A percentile compares a stretch with the other conserved stretches of the same genome.
These are phyloP conservation scores for Mallotus repandus DNA, from an alignment of 441 rosid genomes.

Conservation along the genomic window DNA sequence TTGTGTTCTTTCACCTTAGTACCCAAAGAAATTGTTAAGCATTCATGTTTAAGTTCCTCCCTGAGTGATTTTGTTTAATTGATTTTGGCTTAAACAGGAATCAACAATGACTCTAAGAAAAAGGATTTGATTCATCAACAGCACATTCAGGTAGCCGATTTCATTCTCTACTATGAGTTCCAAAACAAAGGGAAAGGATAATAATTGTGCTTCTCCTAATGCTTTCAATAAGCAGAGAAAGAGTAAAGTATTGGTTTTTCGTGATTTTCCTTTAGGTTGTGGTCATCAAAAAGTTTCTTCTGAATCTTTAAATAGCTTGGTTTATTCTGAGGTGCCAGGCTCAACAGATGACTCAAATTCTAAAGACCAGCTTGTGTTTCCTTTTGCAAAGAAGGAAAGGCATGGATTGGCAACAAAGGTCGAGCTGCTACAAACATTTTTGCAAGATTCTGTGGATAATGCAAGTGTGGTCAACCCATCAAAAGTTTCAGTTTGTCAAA, in stretches of 20 bases:
- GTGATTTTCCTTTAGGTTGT: slow-evolving; percentile 25
- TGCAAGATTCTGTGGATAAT: neutral
- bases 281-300: neutral
- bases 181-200: neutral
- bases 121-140: neutral
- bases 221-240: no score
- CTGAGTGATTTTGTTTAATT: neutral
- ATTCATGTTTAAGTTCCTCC: neutral
- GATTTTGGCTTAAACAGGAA: neutral
- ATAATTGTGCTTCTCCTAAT: no score
- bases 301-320: neutral
- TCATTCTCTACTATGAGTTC: neutral
- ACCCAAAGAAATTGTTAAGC: neutral
- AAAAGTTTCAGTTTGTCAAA: neutral
- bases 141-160: neutral
- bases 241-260: neutral
- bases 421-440: neutral
- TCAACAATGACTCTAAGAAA: neutral
- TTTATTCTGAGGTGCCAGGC: neutral
- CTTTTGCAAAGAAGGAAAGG: neutral
- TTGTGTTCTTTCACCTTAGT: neutral
- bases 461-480: neutral
- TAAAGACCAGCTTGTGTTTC: neutral
- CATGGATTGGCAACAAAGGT: neutral
- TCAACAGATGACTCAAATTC: neutral